Evolutionary conservation across 2,329 filamentous ascomycete genomes (phyloP).

Genomic region (Colletotrichum sp.): DNA sequence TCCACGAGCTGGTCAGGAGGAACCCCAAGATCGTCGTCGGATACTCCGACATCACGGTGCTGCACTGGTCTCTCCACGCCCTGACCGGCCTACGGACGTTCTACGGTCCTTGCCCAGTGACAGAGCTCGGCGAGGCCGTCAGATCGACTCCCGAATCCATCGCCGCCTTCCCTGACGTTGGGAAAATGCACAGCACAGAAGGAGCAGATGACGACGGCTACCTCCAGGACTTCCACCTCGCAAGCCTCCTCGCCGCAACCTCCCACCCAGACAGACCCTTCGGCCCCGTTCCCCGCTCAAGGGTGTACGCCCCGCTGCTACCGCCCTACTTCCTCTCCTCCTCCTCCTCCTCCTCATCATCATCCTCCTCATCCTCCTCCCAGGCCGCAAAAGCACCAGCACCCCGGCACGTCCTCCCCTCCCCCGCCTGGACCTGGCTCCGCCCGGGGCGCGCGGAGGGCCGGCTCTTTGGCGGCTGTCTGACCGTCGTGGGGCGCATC

Average conservation of each 20-base stretch:
- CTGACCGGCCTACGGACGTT: constrained; percentile 45
- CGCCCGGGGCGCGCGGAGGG: constrained; percentile 42
- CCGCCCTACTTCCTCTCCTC: background rate
- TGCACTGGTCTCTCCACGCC: constrained; percentile 47
- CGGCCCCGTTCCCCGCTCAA: constrained; percentile 36
- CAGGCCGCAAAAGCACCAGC: constrained; percentile 27
- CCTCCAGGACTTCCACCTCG: constrained; percentile 33
- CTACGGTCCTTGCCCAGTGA: constrained; percentile 44
- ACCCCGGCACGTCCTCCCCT: constrained; percentile 30
- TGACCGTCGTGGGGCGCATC: constrained; percentile 44
- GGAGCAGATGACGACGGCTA: constrained; percentile 22
- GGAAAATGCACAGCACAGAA: background rate
- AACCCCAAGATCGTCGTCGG: constrained; percentile 48
- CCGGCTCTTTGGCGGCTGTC: constrained; percentile 47
- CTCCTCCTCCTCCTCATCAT: background rate
- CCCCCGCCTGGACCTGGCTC: constrained; percentile 41
- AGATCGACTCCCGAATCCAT: constrained; percentile 3
- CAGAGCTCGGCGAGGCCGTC: constrained; percentile 40
- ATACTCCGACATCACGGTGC: constrained; percentile 44
- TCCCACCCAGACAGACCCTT: constrained; percentile 26
- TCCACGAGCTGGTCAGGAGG: constrained; percentile 35
- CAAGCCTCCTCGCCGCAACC: constrained; percentile 37
- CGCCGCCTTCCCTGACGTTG: background rate
- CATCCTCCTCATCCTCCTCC: background rate
- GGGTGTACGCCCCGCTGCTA: constrained; percentile 30